Evolutionary conservation across 306 rosid genomes (phyloP).

Genomic region (Coriaria nepalensis): DNA sequence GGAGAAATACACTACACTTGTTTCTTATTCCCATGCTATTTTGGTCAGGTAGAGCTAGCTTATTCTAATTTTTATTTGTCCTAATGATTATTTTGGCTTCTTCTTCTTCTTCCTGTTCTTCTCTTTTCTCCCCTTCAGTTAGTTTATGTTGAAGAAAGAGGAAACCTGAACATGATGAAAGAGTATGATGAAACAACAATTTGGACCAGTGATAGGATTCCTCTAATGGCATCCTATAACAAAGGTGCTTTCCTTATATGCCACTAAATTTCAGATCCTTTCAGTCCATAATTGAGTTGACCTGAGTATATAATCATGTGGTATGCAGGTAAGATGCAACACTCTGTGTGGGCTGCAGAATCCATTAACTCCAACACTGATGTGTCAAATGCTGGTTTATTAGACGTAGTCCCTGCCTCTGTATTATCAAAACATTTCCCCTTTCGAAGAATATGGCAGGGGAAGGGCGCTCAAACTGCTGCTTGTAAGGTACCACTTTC

Average conservation of each 20-base stretch:
- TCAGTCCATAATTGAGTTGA: constrained; percentile 5
- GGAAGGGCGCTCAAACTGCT: constrained; percentile 84
- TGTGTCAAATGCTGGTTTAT: constrained; percentile 27
- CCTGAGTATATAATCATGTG: constrained; percentile 14
- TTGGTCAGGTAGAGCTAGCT: too few species aligned
- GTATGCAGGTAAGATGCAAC: constrained; percentile 97
- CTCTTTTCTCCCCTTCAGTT: constrained; percentile 27
- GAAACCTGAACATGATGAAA: constrained; percentile 73
- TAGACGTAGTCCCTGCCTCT: constrained; percentile 49
- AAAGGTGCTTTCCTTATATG: constrained; percentile 56
- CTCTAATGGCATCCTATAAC: constrained; percentile 89
- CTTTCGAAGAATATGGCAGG: constrained; percentile 92
- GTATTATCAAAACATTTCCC: constrained; percentile 45
- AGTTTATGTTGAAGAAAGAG: constrained; percentile 77
- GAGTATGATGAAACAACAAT: constrained; percentile 91
- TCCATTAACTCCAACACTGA: constrained; percentile 42
- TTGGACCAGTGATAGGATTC: constrained; percentile 87
- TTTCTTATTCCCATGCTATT: constrained; percentile 4
- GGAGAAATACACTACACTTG: background rate
- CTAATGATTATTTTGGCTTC: background rate
- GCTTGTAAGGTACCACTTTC: constrained; percentile 57
- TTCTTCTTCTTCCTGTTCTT: background rate
- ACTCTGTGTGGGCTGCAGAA: constrained; percentile 88
- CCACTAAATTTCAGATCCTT: constrained; percentile 13
- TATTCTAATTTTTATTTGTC: background rate